Evolutionary conservation across 148 eudicot species (phyloP).

Genomic region (Chenopodium quinoa): DNA sequence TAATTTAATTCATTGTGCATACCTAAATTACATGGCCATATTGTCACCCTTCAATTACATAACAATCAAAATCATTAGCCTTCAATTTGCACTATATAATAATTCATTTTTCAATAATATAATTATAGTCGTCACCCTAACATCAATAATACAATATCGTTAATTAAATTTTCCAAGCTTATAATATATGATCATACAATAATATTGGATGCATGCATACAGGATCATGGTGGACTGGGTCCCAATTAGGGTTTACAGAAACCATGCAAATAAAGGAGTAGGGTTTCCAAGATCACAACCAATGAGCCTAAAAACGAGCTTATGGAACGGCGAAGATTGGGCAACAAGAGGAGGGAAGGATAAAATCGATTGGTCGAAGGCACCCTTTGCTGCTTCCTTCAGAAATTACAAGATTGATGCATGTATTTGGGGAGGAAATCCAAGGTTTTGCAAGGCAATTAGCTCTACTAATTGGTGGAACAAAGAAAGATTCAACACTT

Average conservation of each 20-base stretch:
- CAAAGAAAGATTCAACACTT: conserved; percentile 32
- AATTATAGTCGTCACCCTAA: too few relatives aligned
- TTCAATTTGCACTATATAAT: too few relatives aligned
- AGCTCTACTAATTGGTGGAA: conserved; percentile 79
- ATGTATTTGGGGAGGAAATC: conserved; percentile 67
- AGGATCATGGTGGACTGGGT: conserved; percentile 94
- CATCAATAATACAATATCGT: too few relatives aligned
- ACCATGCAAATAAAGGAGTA: conserved; percentile 76
- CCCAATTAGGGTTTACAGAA: conserved; percentile 75
- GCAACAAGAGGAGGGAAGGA: conserved; percentile 81
- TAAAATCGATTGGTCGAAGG: conserved; percentile 72
- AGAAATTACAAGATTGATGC: conserved; percentile 66
- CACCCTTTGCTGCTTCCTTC: conserved; percentile 63
- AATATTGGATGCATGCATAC: not conserved
- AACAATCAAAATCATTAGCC: too few relatives aligned
- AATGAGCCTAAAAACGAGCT: conserved; percentile 58
- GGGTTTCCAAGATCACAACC: conserved; percentile 67
- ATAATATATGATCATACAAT: too few relatives aligned
- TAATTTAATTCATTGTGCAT: too few relatives aligned
- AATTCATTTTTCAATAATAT: too few relatives aligned
- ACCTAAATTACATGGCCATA: too few relatives aligned
- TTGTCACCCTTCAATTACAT: too few relatives aligned
- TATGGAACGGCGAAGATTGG: conserved; percentile 82
- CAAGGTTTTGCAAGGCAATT: conserved; percentile 41
- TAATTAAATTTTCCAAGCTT: too few relatives aligned